Percentiles rank a stretch among this genome's conserved stretches.
These are phyloP conservation scores for Pseudohalonectria lignicola DNA, from an alignment of 2,329 filamentous ascomycete genomes.

Conservation along the genomic window DNA sequence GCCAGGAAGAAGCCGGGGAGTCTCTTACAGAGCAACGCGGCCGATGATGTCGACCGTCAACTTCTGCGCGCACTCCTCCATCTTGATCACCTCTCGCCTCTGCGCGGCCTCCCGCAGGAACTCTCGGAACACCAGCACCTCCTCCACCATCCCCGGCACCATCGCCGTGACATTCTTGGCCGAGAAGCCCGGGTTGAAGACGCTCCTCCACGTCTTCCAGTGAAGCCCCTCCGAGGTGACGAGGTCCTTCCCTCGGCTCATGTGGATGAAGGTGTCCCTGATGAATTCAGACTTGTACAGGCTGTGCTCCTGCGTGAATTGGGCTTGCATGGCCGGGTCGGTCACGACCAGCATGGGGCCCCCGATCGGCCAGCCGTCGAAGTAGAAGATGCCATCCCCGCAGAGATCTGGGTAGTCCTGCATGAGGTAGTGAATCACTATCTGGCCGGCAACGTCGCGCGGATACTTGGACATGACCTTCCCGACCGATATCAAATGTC, in stretches of 20 bases:
- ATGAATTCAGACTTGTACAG: constrained; percentile 21
- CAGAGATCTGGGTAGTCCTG: constrained; percentile 17
- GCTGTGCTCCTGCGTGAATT: constrained; percentile 22
- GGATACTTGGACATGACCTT: constrained; percentile 17
- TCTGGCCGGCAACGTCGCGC: constrained; percentile 13
- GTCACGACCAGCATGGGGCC: constrained; percentile 22
- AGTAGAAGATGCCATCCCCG: constrained; percentile 18
- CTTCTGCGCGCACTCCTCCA: constrained; percentile 13
- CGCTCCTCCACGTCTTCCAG: constrained; percentile 22
- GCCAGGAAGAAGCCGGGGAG: neutral
- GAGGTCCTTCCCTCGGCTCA: constrained; percentile 19
- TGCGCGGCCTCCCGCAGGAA: constrained; percentile 10
- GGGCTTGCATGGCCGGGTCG: constrained; percentile 23
- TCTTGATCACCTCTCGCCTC: constrained; percentile 12
- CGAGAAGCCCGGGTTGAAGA: constrained; percentile 27
- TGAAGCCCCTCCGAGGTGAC: constrained; percentile 23
- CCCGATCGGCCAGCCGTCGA: constrained; percentile 26
- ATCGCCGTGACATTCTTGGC: constrained; percentile 22
- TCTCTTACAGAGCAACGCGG: constrained; percentile 16
- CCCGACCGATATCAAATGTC: constrained; percentile 16
- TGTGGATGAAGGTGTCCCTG: constrained; percentile 14
- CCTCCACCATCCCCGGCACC: constrained; percentile 20
- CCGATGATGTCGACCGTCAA: constrained; percentile 17
- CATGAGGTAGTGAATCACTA: constrained; percentile 12
- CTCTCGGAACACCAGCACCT: constrained; percentile 13